Conservation (phyloP, 2,329 filamentous ascomycete genomes). For the Cucurbitaria berberidis region DNA sequence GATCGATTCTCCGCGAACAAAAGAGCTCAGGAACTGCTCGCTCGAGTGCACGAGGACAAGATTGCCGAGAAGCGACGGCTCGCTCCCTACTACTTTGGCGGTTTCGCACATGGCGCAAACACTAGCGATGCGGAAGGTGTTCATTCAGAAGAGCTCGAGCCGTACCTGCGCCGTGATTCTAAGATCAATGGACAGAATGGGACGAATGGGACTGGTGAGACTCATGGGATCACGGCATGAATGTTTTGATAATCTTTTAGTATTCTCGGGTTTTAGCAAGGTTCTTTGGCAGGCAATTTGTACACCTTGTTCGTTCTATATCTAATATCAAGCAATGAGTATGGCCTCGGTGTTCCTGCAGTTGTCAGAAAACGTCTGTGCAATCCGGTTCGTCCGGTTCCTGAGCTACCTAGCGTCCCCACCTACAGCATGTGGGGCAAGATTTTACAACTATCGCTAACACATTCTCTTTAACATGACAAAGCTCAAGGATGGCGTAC, state of each 20-base stretch:
- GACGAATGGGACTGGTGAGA: slow-evolving; percentile 4
- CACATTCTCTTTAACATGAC: slow-evolving; percentile 18
- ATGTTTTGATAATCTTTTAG: neutral
- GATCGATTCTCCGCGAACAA: slow-evolving; percentile 47
- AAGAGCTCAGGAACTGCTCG: slow-evolving; percentile 43
- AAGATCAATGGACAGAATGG: slow-evolving; percentile 19
- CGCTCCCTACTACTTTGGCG: slow-evolving; percentile 45
- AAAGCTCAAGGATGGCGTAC: slow-evolving; percentile 4
- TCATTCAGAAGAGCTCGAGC: slow-evolving; percentile 35
- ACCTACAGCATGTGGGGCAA: slow-evolving; percentile 40
- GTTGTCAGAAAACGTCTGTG: slow-evolving; percentile 13
- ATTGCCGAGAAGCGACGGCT: slow-evolving; percentile 41
- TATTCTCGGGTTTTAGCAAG: neutral
- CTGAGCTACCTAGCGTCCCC: slow-evolving; percentile 23
- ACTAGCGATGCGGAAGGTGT: slow-evolving; percentile 36
- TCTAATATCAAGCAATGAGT: slow-evolving; percentile 8
- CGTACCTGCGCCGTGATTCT: slow-evolving; percentile 24
- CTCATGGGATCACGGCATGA: neutral
- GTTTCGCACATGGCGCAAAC: slow-evolving; percentile 42
- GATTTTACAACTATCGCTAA: slow-evolving; percentile 5
- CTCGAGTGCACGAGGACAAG: slow-evolving; percentile 38
- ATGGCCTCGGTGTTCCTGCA: neutral
- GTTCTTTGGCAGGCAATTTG: neutral
- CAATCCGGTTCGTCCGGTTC: slow-evolving; percentile 7
- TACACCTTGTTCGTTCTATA: slow-evolving; percentile 15